Percentiles rank a stretch among this genome's conserved stretches.
These are phyloP conservation scores for Pythium apleroticum DNA, from an alignment of 352 stramenopile species.

Conservation along the genomic window DNA sequence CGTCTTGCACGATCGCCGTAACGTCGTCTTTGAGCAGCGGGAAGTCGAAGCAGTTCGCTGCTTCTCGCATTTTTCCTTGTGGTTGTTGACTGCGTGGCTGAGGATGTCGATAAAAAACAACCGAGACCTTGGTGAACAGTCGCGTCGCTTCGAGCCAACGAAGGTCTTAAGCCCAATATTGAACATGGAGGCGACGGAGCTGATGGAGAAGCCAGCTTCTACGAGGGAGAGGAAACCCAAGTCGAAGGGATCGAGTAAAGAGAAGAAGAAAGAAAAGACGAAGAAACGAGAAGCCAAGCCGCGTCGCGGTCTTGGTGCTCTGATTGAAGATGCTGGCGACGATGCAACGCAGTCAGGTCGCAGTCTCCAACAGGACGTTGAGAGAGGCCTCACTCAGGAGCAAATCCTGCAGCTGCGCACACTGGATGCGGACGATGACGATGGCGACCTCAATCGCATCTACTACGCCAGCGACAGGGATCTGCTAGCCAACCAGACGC, in stretches of 20 bases:
- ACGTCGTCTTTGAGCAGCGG: constrained; percentile 72
- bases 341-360: not conserved
- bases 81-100: not conserved
- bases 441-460: constrained; percentile 7
- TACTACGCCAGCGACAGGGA: not conserved
- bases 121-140: constrained; percentile 11
- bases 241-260: not conserved
- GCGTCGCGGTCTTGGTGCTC: not conserved
- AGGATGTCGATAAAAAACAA: not conserved
- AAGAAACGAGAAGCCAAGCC: not conserved
- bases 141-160: constrained; percentile 13
- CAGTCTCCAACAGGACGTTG: not conserved
- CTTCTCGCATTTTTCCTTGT: constrained; percentile 15
- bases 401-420: constrained; percentile 24
- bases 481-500: not conserved
- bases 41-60: constrained; percentile 64
- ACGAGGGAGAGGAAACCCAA: not conserved
- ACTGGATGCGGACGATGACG: constrained; percentile 16
- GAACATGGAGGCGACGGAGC: not conserved
- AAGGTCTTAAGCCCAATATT: not conserved
- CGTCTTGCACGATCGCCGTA: constrained; percentile 70
- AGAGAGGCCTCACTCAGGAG: constrained; percentile 18
- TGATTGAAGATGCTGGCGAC: not conserved
- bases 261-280: constrained; percentile 5
- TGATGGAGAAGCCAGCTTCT: constrained; percentile 10